Conservation (phyloP, 495 filamentous ascomycete species). For the Talaromyces wortmannii region DNA sequence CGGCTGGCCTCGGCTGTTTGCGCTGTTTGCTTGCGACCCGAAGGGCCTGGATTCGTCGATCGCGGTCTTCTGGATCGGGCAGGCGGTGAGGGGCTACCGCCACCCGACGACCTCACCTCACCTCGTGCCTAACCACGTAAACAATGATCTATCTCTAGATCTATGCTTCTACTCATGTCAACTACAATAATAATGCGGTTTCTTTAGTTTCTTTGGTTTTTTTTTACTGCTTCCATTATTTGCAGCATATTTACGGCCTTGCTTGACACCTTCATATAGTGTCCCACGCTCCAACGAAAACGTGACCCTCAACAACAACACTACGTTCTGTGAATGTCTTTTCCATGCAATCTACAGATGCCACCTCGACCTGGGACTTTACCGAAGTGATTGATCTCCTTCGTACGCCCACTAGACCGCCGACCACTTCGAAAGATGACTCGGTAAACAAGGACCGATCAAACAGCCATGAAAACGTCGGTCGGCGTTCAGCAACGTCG, state of each 20-base stretch:
- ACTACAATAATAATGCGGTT: too few species aligned
- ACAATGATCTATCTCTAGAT: too few species aligned
- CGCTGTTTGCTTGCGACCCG: too few species aligned
- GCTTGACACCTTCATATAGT: background rate
- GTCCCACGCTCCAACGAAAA: background rate
- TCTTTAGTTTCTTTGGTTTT: too few species aligned
- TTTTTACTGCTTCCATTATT: too few species aligned
- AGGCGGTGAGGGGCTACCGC: background rate
- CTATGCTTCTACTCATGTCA: too few species aligned
- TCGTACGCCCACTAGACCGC: slow-evolving; percentile 23
- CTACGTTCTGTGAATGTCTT: background rate
- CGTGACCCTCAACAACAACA: background rate
- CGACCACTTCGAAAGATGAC: background rate
- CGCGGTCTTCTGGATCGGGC: background rate
- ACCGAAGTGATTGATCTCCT: slow-evolving; percentile 41
- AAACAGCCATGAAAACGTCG: background rate
- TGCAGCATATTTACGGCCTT: too few species aligned
- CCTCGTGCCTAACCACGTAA: background rate
- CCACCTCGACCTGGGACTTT: slow-evolving; percentile 39
- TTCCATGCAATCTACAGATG: slow-evolving; percentile 14
- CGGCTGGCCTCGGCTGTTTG: too few species aligned
- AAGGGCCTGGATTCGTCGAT: too few species aligned
- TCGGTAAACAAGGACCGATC: background rate
- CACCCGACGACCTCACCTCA: background rate
- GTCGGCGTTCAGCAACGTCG: background rate